phyloP scores from a whole-genome alignment of 495 filamentous ascomycete species.

The Aspergillus egyptiacus region DNA sequence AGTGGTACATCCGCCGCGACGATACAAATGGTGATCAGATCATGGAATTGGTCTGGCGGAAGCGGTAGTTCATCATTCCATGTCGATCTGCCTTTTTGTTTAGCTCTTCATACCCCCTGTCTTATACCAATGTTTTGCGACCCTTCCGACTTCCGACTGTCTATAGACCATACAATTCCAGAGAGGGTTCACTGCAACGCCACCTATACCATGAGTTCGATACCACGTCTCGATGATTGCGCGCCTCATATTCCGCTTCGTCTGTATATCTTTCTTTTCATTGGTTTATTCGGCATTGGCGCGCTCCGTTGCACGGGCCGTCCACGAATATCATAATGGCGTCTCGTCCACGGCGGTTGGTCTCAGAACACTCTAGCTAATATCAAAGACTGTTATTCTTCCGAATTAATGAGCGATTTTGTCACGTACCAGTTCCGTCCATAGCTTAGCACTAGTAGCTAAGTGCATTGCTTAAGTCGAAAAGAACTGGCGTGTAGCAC shows the following conservation, averaged over 20 bases:
- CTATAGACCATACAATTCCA: conserved; percentile 8
- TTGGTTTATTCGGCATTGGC: too few relatives aligned
- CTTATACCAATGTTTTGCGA: not conserved
- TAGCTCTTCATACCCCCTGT: not conserved
- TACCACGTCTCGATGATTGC: conserved; percentile 14
- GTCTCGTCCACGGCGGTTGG: not conserved
- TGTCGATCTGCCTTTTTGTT: not conserved
- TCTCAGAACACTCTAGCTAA: not conserved
- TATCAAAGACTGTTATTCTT: not conserved
- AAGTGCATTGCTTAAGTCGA: too few relatives aligned
- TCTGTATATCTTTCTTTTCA: conserved; percentile 10
- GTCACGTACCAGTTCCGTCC: not conserved
- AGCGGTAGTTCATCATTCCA: conserved; percentile 14
- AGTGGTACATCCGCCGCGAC: conserved; percentile 39
- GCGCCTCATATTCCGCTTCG: not conserved
- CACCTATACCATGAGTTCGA: conserved; percentile 19
- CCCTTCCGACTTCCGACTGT: not conserved
- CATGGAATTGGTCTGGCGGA: conserved; percentile 41
- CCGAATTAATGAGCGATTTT: not conserved
- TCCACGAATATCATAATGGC: not conserved
- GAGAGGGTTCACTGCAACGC: conserved; percentile 15
- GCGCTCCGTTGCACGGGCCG: not conserved
- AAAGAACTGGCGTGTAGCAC: too few relatives aligned
- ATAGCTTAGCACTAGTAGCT: not conserved
- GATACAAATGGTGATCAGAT: conserved; percentile 30